Percentiles rank a stretch among this genome's conserved stretches.
Conservation (phyloP, 257 asterid species). For the Plectranthus barbatus region DNA sequence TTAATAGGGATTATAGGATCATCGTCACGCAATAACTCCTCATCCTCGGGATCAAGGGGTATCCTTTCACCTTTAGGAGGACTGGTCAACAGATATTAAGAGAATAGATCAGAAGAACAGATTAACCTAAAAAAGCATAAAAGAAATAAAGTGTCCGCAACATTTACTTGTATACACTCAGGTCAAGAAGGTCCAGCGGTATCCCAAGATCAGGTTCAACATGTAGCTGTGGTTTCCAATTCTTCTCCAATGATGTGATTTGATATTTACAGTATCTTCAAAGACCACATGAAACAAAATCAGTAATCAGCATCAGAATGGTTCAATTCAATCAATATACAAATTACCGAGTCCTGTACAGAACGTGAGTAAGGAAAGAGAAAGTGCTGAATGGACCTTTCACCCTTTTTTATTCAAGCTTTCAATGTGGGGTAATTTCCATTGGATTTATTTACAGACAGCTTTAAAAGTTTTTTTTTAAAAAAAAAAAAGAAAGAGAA, state of each 20-base stretch:
- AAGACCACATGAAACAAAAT: not conserved
- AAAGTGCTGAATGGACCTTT: not conserved
- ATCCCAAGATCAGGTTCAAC: constrained; percentile 97
- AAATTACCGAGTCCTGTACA: constrained; percentile 2
- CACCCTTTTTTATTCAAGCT: not conserved
- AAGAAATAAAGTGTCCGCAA: constrained; percentile 5
- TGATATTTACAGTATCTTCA: constrained; percentile 83
- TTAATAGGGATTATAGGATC: constrained; percentile 76
- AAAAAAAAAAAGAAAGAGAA: no score
- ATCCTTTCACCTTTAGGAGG: constrained; percentile 72
- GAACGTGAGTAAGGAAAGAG: not conserved
- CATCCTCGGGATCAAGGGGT: constrained; percentile 82
- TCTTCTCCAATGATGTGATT: constrained; percentile 82
- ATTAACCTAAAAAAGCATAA: not conserved
- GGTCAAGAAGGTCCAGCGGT: constrained; percentile 95
- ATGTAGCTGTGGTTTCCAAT: constrained; percentile 83
- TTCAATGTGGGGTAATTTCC: not conserved
- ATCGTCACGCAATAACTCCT: constrained; percentile 87
- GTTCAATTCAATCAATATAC: not conserved
- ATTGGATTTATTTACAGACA: no score
- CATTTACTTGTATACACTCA: constrained; percentile 85
- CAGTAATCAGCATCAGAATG: not conserved
- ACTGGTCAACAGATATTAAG: constrained; percentile 35
- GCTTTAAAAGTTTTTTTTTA: not conserved
- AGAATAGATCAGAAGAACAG: constrained; percentile 17